phyloP scores from a whole-genome alignment of 2,329 filamentous ascomycete species.

The Peltaster fructicola region DNA sequence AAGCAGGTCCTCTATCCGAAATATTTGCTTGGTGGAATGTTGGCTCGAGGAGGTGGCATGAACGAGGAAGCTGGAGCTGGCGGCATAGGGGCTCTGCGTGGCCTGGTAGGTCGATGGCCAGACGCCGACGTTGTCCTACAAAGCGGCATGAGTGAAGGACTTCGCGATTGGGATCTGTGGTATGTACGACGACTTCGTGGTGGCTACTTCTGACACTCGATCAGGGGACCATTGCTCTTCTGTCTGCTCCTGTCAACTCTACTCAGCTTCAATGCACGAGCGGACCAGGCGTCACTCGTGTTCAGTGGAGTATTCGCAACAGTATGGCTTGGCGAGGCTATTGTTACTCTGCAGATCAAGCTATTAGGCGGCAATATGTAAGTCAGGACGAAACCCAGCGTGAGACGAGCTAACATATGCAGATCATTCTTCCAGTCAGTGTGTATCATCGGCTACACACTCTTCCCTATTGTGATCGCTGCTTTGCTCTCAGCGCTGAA shows the following conservation, averaged over 20 bases:
- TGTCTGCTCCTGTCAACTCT: constrained; percentile 77
- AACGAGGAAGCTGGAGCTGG: constrained; percentile 25
- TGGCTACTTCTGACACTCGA: constrained; percentile 8
- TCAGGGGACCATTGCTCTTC: constrained; percentile 78
- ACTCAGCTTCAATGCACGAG: constrained; percentile 62
- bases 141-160: constrained; percentile 61
- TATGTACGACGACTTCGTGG: constrained; percentile 17
- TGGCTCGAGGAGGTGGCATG: constrained; percentile 39
- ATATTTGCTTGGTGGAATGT: constrained; percentile 61
- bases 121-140: constrained; percentile 49
- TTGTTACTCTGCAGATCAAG: constrained; percentile 97
- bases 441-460: constrained; percentile 94
- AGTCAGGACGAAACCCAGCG: no score
- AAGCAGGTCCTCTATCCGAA: constrained; percentile 91
- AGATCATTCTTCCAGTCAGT: constrained; percentile 96
- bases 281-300: constrained; percentile 68
- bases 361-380: constrained; percentile 92
- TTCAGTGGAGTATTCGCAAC: constrained; percentile 95
- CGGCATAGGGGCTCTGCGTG: constrained; percentile 32
- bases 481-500: constrained; percentile 70
- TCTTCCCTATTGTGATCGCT: constrained; percentile 91
- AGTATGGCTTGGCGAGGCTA: constrained; percentile 90
- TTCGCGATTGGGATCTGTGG: constrained; percentile 96
- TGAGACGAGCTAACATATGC: no score
- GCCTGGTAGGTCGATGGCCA: constrained; percentile 45